Evolutionary conservation across 1,284 basidiomycete species (phyloP), one percentile per base, ranked within the genome.

Genomic region (Cryptococcus sp.): DNA sequence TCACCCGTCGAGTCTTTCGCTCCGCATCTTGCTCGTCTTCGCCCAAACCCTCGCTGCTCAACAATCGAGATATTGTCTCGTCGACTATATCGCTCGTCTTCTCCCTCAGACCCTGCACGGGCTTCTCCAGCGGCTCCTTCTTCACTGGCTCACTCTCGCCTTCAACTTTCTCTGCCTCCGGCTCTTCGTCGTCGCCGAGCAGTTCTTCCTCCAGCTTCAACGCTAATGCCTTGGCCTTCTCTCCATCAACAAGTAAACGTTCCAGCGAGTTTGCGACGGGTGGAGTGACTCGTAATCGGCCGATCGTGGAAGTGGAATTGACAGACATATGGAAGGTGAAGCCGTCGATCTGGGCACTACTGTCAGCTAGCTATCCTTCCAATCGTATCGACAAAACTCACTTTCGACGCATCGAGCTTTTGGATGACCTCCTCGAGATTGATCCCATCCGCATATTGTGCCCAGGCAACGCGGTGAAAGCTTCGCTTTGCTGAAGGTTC

Each of bases 401-500:
- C 92, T 85, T 92, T 93, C 71, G 88, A 88, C 64, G 91, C 89
- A 53, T 87, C 84, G 47, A 96, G 73, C 65, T 89, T 86, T 38
- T 80, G 72, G 76, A 93, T 85, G 3, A 89, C 87, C 5, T 81
- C 73, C 10, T 83, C 74, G 84, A 95, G 91, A 66, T 95, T 88
- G 6, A 88, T 86, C 64, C 91, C 89, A 25, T 91, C 88, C 44
- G 80, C 80, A 74, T 93, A 96, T 64, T 87, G 87, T 51, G 93
- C 83, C 92, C 93, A 96, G 6, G 90, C 93, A 2, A 91, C 90
- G 40, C 93, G 88, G 73, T 93, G 91, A 74, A 90, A 95, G 68
- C 89, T 90, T 61, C 90, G 87, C 79, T 92, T 92, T 72, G 91
- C 87, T 31, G 91, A 81, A 4, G 93, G 92, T 69, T 96, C 93